Base-by-base conservation (phyloP, 805 yeast genomes). In the Nakazawaea sp. region DNA sequence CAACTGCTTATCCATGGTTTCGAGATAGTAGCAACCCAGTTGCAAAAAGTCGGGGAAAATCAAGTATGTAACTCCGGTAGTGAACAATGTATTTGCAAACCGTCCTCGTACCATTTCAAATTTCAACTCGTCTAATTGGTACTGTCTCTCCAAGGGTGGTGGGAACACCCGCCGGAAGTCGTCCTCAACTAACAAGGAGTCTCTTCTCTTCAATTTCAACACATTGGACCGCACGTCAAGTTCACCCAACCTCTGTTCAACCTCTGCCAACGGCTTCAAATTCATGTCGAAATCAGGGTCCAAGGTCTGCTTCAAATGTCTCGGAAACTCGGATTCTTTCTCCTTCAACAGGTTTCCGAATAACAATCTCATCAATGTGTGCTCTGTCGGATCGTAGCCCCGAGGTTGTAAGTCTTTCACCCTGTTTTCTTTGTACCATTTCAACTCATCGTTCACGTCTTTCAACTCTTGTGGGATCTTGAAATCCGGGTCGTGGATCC, bases 11-110 rank as follows among this genome's bases (percentile, higher is more conserved):
- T 67, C 65, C 10, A 51, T 41, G 1, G 80, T 70, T 45, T 77
- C 83, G 16, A 62, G 49, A 53, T 61, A 64, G 51, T 70, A 80
- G 3, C 62, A 61, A 16, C 72, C 61, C 0, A 87, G 85, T 15
- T 66, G 68, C 18, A 62, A 59, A 27, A 53, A 50, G 27, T 59
- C 54, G 4, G 61, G 59, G 48, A 81, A 81, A 5, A 74, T 50
- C 25, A 81, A 52, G 50, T 70, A 80, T 51, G 75, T 77, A 4
- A 68, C 63, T 29, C 72, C 70, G 41, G 64, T 56, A 20, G 71
- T 66, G 27, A 56, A 44, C 18, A 81, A 50, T 13, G 59, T 66
- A 2, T 51, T 34, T 0, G 75, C 70, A 43, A 69, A 60, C 36
- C 88, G 52, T 10, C 72, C 71, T 40, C 75, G 67, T 12, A 73